These are phyloP conservation scores for Amanita rubescens DNA, from an alignment of 768 basidiomycete genomes.

Conservation along the genomic window DNA sequence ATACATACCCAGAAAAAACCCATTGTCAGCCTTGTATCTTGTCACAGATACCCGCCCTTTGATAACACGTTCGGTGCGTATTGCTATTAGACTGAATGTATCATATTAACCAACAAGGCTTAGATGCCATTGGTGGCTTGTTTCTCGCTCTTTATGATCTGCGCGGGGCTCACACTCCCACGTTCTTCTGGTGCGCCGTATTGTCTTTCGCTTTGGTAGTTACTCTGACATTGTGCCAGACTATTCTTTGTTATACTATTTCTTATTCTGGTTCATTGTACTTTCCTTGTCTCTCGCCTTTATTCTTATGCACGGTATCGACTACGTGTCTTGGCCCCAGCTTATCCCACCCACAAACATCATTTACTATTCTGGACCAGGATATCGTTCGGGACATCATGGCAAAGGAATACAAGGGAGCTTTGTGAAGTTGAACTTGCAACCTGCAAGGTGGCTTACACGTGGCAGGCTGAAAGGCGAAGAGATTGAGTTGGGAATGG, in stretches of 20 bases:
- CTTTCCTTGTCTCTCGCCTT: constrained; percentile 56
- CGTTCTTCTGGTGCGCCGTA: constrained; percentile 67
- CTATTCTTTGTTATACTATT: constrained; percentile 80
- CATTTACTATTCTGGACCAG: constrained; percentile 86
- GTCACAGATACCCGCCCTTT: constrained; percentile 78
- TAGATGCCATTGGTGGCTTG: constrained; percentile 81
- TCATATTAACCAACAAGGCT: neutral
- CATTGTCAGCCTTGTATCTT: constrained; percentile 60
- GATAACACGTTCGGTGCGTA: constrained; percentile 71
- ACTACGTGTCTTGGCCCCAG: constrained; percentile 93
- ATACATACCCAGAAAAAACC: constrained; percentile 80
- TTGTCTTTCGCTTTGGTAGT: neutral
- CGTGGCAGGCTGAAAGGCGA: constrained; percentile 17
- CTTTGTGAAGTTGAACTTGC: constrained; percentile 12
- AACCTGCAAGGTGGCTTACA: constrained; percentile 16
- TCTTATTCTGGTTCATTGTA: constrained; percentile 70
- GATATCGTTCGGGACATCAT: constrained; percentile 67
- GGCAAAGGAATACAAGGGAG: constrained; percentile 60
- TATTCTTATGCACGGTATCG: constrained; percentile 81
- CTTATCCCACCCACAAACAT: constrained; percentile 78
- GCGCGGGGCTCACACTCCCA: constrained; percentile 79
- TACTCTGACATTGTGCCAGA: constrained; percentile 36
- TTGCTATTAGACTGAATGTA: neutral
- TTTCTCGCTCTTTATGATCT: constrained; percentile 84
- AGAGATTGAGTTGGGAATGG: constrained; percentile 43